Conservation (phyloP, 2,329 filamentous ascomycete species). For the Dendrostoma leiphaemia region DNA sequence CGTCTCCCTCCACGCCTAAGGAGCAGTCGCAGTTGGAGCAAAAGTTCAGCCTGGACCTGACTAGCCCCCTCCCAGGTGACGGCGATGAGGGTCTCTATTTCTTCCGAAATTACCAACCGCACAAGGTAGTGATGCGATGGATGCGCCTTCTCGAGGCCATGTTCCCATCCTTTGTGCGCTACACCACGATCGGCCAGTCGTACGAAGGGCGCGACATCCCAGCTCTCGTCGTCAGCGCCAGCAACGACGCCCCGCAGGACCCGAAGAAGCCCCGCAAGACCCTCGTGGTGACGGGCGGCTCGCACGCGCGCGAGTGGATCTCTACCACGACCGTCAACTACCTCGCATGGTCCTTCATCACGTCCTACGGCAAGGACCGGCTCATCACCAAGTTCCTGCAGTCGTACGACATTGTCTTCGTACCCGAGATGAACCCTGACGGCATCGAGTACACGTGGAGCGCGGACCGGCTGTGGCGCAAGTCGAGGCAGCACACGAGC, state of each 20-base stretch:
- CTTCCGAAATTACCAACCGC: constrained; percentile 88
- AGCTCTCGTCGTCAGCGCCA: constrained; percentile 69
- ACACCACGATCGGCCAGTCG: constrained; percentile 76
- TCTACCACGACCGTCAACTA: constrained; percentile 89
- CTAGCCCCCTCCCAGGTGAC: constrained; percentile 26
- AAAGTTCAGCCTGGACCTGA: constrained; percentile 28
- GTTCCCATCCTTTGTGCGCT: constrained; percentile 76
- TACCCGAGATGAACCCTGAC: constrained; percentile 89
- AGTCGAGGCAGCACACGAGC: constrained; percentile 82
- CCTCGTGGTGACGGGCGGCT: constrained; percentile 77
- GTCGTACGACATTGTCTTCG: constrained; percentile 81
- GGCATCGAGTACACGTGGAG: constrained; percentile 95
- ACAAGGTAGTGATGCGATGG: constrained; percentile 75
- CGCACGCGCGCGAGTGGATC: constrained; percentile 97
- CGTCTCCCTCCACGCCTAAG: constrained; percentile 35
- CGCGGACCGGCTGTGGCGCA: constrained; percentile 88
- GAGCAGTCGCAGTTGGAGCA: constrained; percentile 20
- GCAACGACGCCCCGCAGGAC: constrained; percentile 37
- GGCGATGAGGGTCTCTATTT: constrained; percentile 56
- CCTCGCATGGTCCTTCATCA: constrained; percentile 83
- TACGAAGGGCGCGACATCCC: constrained; percentile 86
- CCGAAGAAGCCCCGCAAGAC: constrained; percentile 61
- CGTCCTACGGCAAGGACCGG: constrained; percentile 70
- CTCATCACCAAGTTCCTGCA: constrained; percentile 76
- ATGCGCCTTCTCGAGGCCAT: constrained; percentile 86